phyloP scores from a whole-genome alignment of 345 rosid species.

The Syzygium jambos region DNA sequence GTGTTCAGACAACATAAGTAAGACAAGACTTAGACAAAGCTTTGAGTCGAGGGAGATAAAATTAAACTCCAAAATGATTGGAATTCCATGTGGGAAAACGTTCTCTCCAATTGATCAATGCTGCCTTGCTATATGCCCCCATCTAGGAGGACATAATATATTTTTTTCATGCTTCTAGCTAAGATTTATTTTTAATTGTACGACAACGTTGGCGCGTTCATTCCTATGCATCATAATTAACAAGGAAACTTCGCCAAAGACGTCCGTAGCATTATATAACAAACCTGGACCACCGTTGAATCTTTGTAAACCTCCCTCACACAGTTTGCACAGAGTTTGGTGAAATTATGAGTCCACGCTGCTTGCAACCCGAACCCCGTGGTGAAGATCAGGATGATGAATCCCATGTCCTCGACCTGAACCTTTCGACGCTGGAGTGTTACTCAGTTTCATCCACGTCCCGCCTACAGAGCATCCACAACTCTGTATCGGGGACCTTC shows the following conservation, averaged over 20 bases:
- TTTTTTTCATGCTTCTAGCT: not conserved
- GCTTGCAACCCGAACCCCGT: not conserved
- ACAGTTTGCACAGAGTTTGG: not conserved
- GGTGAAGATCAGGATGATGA: not conserved
- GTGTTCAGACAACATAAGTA: not conserved
- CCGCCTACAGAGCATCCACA: not conserved
- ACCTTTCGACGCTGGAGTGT: not conserved
- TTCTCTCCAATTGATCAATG: conserved; percentile 18
- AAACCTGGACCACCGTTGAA: not conserved
- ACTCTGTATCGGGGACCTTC: not conserved
- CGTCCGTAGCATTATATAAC: not conserved
- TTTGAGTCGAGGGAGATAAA: not conserved
- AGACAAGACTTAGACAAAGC: not conserved
- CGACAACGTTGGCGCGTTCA: not conserved
- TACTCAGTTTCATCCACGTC: not conserved
- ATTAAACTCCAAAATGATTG: conserved; percentile 4
- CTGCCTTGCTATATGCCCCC: conserved; percentile 16
- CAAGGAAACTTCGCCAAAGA: not conserved
- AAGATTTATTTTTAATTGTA: not conserved
- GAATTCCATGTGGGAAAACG: conserved; percentile 6
- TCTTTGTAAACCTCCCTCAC: not conserved
- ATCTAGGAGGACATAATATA: conserved; percentile 2
- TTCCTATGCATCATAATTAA: not conserved
- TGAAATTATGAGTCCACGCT: not conserved
- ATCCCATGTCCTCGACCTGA: not conserved